Percentiles rank a stretch among this genome's conserved stretches.
Evolutionary conservation across 176 grass and related monocot genomes (phyloP).

Genomic region (Aechmea fasciata): DNA sequence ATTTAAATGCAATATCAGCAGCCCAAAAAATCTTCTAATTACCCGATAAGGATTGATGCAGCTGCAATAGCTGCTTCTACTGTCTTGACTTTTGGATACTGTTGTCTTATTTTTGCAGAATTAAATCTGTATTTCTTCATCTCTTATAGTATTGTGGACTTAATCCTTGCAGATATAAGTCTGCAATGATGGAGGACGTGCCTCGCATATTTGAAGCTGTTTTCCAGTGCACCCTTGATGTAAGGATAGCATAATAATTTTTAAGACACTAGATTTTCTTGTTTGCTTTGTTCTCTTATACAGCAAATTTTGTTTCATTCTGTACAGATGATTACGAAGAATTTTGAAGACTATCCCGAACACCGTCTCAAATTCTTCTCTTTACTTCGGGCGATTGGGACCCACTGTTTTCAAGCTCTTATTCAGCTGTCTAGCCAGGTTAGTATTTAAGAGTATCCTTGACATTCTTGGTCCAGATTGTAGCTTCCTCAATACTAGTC

Average conservation of each 20-base stretch:
- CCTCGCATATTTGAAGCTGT: slow-evolving; percentile 93
- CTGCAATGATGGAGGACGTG: slow-evolving; percentile 87
- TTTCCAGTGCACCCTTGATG: slow-evolving; percentile 98
- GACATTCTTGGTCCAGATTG: not conserved
- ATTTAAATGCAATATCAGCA: no score
- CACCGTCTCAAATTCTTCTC: slow-evolving; percentile 99
- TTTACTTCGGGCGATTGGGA: slow-evolving; percentile 87
- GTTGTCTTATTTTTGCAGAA: not conserved
- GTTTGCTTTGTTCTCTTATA: not conserved
- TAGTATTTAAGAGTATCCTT: slow-evolving; percentile 15
- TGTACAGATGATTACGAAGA: slow-evolving; percentile 93
- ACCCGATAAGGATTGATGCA: no score
- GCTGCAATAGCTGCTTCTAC: no score
- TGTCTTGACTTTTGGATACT: no score
- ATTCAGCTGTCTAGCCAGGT: slow-evolving; percentile 95
- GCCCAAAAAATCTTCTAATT: no score
- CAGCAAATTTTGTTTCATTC: slow-evolving; percentile 19
- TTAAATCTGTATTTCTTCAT: not conserved
- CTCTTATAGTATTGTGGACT: not conserved
- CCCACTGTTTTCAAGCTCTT: slow-evolving; percentile 96
- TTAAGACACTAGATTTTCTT: not conserved
- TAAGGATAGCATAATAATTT: slow-evolving; percentile 15
- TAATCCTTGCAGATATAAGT: slow-evolving; percentile 56
- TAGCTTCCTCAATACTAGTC: not conserved
- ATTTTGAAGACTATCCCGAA: slow-evolving; percentile 98